These are phyloP conservation scores for Chaetomium sp. DNA, from an alignment of 2,329 filamentous ascomycete species.

Conservation along the genomic window DNA sequence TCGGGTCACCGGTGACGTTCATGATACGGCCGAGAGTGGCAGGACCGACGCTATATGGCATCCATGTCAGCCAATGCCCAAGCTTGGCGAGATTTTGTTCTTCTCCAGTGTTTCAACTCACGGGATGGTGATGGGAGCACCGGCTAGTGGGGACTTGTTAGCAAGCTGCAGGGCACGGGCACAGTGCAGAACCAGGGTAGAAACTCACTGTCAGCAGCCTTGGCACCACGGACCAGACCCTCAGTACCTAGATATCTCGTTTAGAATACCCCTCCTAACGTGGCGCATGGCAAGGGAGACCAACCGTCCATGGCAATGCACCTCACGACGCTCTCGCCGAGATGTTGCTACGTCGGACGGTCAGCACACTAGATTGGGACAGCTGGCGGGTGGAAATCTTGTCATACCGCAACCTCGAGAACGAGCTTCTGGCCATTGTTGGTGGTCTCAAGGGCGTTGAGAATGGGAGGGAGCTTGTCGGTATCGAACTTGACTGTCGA, in stretches of 20 bases:
- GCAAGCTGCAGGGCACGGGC: constrained; percentile 8
- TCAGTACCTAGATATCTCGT: constrained; percentile 74
- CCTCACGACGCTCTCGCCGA: constrained; percentile 98
- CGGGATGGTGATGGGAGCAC: constrained; percentile 84
- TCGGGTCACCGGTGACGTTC: constrained; percentile 99
- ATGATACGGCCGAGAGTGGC: constrained; percentile 98
- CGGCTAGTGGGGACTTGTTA: constrained; percentile 52
- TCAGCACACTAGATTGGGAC: constrained; percentile 42
- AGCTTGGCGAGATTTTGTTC: neutral
- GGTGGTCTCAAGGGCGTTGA: constrained; percentile 90
- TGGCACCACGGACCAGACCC: constrained; percentile 93
- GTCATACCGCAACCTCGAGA: constrained; percentile 88
- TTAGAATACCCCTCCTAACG: constrained; percentile 21
- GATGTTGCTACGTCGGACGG: constrained; percentile 76
- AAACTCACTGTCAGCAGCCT: constrained; percentile 68
- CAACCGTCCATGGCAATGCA: constrained; percentile 99
- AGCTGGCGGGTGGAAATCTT: constrained; percentile 15
- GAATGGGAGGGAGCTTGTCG: constrained; percentile 91
- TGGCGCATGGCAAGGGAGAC: constrained; percentile 25
- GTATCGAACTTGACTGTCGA: constrained; percentile 89
- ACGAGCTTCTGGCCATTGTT: constrained; percentile 95
- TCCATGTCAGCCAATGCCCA: constrained; percentile 27
- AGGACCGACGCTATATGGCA: constrained; percentile 62
- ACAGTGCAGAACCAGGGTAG: neutral
- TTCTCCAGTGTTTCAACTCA: constrained; percentile 25